These are phyloP conservation scores for Omphalotus olearius DNA, from an alignment of 1,284 basidiomycete species.

Conservation along the genomic window DNA sequence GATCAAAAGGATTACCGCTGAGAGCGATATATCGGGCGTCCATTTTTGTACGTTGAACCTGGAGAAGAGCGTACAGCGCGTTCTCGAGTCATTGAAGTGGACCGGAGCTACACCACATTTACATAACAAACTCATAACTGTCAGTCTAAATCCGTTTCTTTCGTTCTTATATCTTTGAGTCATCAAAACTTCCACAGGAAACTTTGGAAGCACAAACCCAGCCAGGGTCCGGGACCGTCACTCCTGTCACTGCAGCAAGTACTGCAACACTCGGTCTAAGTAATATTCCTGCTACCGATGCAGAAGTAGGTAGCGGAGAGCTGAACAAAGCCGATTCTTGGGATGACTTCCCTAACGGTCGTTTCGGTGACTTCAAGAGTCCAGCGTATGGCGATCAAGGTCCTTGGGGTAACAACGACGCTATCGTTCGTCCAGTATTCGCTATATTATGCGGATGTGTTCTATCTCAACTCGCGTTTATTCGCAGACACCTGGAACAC, in stretches of 20 bases:
- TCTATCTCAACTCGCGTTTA: not conserved
- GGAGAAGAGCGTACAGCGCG: constrained; percentile 91
- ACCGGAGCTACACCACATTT: constrained; percentile 31
- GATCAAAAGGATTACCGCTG: constrained; percentile 53
- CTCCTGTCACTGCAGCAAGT: constrained; percentile 57
- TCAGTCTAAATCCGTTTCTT: constrained; percentile 28
- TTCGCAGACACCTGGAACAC: constrained; percentile 57
- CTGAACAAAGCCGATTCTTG: constrained; percentile 76
- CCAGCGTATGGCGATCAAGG: constrained; percentile 88
- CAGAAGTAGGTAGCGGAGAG: constrained; percentile 64
- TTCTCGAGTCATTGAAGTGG: constrained; percentile 82
- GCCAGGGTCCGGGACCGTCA: constrained; percentile 38
- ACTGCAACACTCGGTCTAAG: constrained; percentile 48
- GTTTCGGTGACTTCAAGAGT: constrained; percentile 97
- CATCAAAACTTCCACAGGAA: constrained; percentile 19
- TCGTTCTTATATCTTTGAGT: constrained; percentile 9
- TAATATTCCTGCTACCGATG: constrained; percentile 36
- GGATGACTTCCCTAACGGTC: constrained; percentile 99
- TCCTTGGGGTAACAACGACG: constrained; percentile 63
- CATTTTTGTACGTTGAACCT: constrained; percentile 98
- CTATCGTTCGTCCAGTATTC: constrained; percentile 38
- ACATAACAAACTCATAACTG: constrained; percentile 69
- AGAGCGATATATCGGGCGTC: constrained; percentile 73
- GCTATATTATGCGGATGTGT: not conserved
- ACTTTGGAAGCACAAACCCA: constrained; percentile 20